Base-by-base conservation (phyloP, 2,329 filamentous ascomycete genomes). In the Aspergillus sp. region DNA sequence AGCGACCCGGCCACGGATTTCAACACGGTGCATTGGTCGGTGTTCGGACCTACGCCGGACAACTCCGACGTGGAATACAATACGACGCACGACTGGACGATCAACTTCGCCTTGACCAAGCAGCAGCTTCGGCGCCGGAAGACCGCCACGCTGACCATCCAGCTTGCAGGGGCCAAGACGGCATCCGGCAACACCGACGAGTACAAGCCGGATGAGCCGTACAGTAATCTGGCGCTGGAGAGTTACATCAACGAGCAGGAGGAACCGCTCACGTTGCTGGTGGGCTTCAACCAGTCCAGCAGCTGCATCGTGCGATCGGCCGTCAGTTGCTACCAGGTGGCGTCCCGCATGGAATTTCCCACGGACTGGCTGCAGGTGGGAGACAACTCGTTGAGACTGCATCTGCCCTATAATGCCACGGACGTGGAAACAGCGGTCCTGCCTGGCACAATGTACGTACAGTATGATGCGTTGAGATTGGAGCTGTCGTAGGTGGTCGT, bases 21-120 rank as follows among this genome's bases (percentile, higher is more conserved):
- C 60, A 89, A 89, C 71, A 87, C 87, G 57, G 82, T 88, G 4
- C 87, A 89, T 68, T 89, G 86, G 87, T 84, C 81, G 58, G 84
- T 86, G 9, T 88, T 86, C 65, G 85, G 85, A 75, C 70, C 67
- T 5, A 71, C 67, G 0, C 63, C 68, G 4, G 65, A 65, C 16
- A 78, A 78, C 62, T 72, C 74, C 22, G 72, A 80, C 54, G 78
- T 85, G 26, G 69, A 72, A 59, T 69, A 65, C 26, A 54, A 68
- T n/a, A 71, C 68, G 5, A 71, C 69, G 0, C 85, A 85, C 69
- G 85, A 87, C 70, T 87, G 84, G 85, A 87, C 82, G 0, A 75
- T 87, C 29, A 66, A 79, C 0, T 87, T 86, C 60, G 78, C 84
- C 56, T 66, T 84, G 53, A 71, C 73, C 5, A 68, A 75, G 31